Percentiles rank a stretch among this genome's conserved stretches.
Evolutionary conservation across 2,329 filamentous ascomycete genomes (phyloP).

Genomic region (Fusarium camptoceras): DNA sequence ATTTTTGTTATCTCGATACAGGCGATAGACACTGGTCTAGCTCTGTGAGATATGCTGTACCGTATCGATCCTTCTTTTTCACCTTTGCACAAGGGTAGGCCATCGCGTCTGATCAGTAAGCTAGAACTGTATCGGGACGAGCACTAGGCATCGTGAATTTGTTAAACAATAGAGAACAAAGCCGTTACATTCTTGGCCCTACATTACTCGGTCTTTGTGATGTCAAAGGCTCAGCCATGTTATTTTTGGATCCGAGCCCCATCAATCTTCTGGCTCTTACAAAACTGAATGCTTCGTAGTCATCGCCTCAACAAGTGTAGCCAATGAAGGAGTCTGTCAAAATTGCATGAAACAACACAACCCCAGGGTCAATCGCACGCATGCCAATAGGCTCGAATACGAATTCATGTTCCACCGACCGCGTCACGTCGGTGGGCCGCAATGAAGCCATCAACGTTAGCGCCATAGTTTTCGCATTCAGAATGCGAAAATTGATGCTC

Average conservation of each 20-base stretch:
- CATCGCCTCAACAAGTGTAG: no score
- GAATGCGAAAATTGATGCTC: constrained; percentile 12
- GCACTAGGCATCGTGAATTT: no score
- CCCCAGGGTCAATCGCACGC: not conserved
- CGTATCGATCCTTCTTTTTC: no score
- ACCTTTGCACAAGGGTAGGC: no score
- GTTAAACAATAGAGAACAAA: no score
- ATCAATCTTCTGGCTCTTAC: no score
- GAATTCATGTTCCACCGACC: not conserved
- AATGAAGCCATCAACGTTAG: not conserved
- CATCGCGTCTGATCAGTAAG: no score
- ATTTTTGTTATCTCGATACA: not conserved
- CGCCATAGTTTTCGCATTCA: constrained; percentile 22
- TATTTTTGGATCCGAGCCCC: not conserved
- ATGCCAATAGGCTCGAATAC: not conserved
- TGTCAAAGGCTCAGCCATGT: not conserved
- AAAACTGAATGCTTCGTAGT: not conserved
- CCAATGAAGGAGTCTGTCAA: rapidly evolving
- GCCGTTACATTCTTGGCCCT: not conserved
- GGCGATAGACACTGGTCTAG: rapidly evolving
- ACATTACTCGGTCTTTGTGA: not conserved
- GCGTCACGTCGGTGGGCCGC: constrained; percentile 15
- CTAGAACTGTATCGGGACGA: no score
- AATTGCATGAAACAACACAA: not conserved
- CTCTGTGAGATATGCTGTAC: not conserved